Evolutionary conservation across 1,284 basidiomycete genomes (phyloP), one percentile per base, ranked within the genome.

Genomic region (Fomitopsis palustris): DNA sequence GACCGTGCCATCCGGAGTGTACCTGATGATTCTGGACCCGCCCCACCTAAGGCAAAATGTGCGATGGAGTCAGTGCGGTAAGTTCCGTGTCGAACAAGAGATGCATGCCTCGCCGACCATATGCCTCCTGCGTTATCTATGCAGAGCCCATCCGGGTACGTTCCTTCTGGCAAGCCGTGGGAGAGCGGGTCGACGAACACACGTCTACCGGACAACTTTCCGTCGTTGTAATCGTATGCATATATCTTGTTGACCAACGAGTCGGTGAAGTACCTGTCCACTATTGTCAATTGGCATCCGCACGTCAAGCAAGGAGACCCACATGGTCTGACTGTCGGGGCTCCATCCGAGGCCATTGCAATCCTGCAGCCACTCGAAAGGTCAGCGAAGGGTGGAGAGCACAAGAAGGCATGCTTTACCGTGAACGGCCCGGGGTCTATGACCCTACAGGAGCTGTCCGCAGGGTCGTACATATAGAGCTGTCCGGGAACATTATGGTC

Each of bases 391-490:
- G 58, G 57, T 17, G 39, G 12, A 43, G 58, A 53, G 38, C 53
- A 51, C 16, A 19, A 19, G 33, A 33, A 31, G 16, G 33, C 4
- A 47, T 6, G 27, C 21, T 78, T 61, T 69, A 85, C 86, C 65
- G 85, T 88, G 68, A 88, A 88, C 35, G 84, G 86, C 1, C 85
- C 83, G 59, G 81, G 75, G 62, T 90, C 86, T 17, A 84, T 80
- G 27, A 88, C 69, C 39, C 71, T 71, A 67, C 81, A 81, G 53
- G 70, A 74, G 31, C 69, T 71, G 55, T 75, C 75, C 38, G 64
- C 61, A 43, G 86, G 82, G 67, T 87, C 85, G 65, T 81, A 86
- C 68, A 77, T 76, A 71, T 83, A 87, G 47, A 88, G 72, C 63
- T 81, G 76, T 8, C 87, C 86, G 1, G 82, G 77, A 43, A 88